Evolutionary conservation across 2,329 filamentous ascomycete species (phyloP), one percentile per base, ranked within the genome.

Genomic region (Orbilia javanica): DNA sequence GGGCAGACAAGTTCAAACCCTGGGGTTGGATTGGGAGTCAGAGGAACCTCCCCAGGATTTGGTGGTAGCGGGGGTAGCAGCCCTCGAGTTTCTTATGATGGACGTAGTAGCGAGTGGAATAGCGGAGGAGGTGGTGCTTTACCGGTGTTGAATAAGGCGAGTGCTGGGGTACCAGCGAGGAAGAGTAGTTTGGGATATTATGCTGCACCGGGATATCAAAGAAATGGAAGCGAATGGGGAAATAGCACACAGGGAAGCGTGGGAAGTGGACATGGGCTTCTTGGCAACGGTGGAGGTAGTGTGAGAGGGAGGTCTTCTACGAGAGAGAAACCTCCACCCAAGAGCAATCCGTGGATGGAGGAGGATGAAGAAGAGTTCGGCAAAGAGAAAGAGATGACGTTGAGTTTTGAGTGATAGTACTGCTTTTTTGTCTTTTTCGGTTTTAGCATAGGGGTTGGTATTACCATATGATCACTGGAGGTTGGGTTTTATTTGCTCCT

Each of bases 321-420:
- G 13, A 75, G 55, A 36, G 48, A 74, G n/a, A 77, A 71, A 34
- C 44, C 78, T 20, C n/a, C 65, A 34, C 69, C 66, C n/a, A n/a
- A n/a, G 31, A 79, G 78, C 85, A 95, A 87, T 88, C 88, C 92
- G 0, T 95, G 93, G 93, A 90, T 88, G 2, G 91, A 89, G 53
- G 90, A 89, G 53, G 90, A 93, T 52, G 88, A 91, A 31, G 84
- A 85, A 27, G 88, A 92, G 65, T 92, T 92, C 85, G 90, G 90
- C 18, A 88, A 88, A 82, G 91, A 93, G 83, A 89, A 90, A 83
- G 91, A 93, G 84, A 92, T 95, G 79, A 88, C 89, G 34, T 92
- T 95, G 91, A 93, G 91, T 79, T 95, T 95, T 88, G 92, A 91
- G 84, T 93, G 85, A 68, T 50, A 2, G 6, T 44, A n/a, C 5